Base-by-base conservation (phyloP, 257 asterid species). In the Solanum chmielewskii region DNA sequence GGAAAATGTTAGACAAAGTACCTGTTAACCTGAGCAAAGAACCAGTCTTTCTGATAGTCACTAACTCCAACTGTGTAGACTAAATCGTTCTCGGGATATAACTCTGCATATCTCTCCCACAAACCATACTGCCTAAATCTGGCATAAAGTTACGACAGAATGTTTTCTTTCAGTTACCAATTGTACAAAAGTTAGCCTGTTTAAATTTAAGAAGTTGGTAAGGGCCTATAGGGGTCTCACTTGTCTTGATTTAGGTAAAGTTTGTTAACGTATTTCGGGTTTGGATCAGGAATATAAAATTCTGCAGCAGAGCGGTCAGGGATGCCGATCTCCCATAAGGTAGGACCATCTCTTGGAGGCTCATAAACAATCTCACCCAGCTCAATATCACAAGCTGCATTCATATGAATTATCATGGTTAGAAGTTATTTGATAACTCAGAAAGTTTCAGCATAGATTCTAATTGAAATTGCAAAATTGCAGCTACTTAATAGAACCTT, bases 81-180 rank as follows among this genome's bases (percentile, higher is more conserved):
- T 1, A 88, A n/a, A 82, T 88, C 88, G 0, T 59, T 21, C 1
- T 81, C 66, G 0, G 90, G 90, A 69, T 86, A 88, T 47, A 86
- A 31, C 21, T 86, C 86, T 7, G 71, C 68, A 60, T 85, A 88
- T 44, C 88, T 47, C 14, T 80, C 68, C 90, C 90, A 88, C 21
- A 88, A n/a, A 20, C 90, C 90, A 81, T 88, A 88, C 52, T 88
- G 88, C 78, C 86, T 69, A 56, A 68, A 85, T 71, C 90, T 88
- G 90, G 0, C 18, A 42, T 18, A 41, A n/a, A 29, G 20, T 29
- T 47, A 56, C 20, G 49, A 68, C 12, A 59, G 2, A 83, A 12
- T 56, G 12, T 15, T n/a, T 83, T 83, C 49, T 83, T 11, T 39
- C 21, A 41, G 27, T 75, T 23, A 75, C 33, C 35, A n/a, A 41